Evolutionary conservation across 1,284 basidiomycete genomes (phyloP), one percentile per base, ranked within the genome.

Genomic region (Cystobasidium pallidum): DNA sequence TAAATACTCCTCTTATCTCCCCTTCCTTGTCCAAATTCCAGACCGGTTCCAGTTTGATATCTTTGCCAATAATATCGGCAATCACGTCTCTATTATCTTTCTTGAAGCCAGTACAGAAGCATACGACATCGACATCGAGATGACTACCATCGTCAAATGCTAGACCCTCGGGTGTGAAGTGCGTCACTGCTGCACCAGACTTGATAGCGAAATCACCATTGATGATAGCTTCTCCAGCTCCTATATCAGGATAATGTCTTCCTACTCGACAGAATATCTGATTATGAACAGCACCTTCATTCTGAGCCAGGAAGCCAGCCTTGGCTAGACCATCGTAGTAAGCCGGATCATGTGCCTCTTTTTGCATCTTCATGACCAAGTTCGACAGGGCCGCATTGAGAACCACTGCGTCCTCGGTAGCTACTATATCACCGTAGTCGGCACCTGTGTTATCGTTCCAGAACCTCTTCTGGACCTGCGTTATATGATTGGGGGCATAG

Each of bases 141-240:
- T 57, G 41, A 41, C 28, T 47, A 7, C 67, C 67, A 21, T 61
- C 67, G 2, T 30, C 28, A 45, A 70, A 61, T n/a, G 32, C 58
- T 30, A 70, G 11, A 4, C 67, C 67, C 24, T 47, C 47, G 21
- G 55, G 55, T 10, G 30, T 62, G 24, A 70, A 49, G 15, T 21
- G 19, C 10, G 52, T 34, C 21, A 70, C 43, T 21, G 34, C 17
- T 13, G 32, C 30, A 6, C 67, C 67, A 10, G 66, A 67, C 36
- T 67, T 67, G 32, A 67, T 47, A 26, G 51, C 51, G 36, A 67
- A 54, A 17, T 70, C 58, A 3, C 67, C 57, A 43, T 61, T 26
- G 28, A 70, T 70, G 58, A 70, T 70, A 26, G 55, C 68, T 41
- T 62, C 15, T 24, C 67, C 55, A 8, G 67, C 67, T n/a, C 67